These are phyloP conservation scores for Xylariaceae sp. DNA, from an alignment of 2,329 filamentous ascomycete genomes.

Conservation along the genomic window DNA sequence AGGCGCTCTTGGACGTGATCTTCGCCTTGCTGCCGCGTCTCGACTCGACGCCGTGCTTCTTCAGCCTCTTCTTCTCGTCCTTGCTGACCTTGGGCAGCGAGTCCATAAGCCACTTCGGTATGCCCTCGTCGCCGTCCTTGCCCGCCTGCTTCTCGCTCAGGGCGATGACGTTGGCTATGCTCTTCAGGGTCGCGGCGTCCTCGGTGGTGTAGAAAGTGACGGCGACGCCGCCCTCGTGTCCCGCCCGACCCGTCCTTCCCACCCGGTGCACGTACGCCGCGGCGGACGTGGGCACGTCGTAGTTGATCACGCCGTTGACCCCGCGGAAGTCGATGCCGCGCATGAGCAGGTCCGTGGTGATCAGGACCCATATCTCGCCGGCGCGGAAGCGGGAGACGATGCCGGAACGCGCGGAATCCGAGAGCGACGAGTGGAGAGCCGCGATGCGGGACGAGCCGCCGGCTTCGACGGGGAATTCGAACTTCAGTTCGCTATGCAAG, in stretches of 20 bases:
- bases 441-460: conserved; percentile 84
- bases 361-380: conserved; percentile 93
- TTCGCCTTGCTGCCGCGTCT: conserved; percentile 56
- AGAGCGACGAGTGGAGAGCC: conserved; percentile 85
- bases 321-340: conserved; percentile 94
- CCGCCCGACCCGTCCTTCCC: conserved; percentile 86
- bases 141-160: conserved; percentile 74
- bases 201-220: conserved; percentile 96
- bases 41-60: conserved; percentile 76
- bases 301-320: conserved; percentile 95
- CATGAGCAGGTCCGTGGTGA: conserved; percentile 91
- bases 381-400: conserved; percentile 90
- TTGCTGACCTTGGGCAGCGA: conserved; percentile 83
- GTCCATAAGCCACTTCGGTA: conserved; percentile 87
- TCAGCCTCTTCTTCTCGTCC: conserved; percentile 80
- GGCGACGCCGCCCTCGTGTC: conserved; percentile 82
- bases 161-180: conserved; percentile 89
- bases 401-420: conserved; percentile 71
- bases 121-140: conserved; percentile 55
- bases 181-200: conserved; percentile 86
- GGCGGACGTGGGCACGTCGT: conserved; percentile 90
- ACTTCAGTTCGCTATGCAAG: conserved; percentile 85
- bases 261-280: conserved; percentile 93
- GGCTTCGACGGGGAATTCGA: conserved; percentile 88
- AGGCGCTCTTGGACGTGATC: conserved; percentile 84